Percentiles rank a stretch among this genome's conserved stretches.
Conservation (phyloP, 306 rosid genomes). For the Phaseolus lunatus region DNA sequence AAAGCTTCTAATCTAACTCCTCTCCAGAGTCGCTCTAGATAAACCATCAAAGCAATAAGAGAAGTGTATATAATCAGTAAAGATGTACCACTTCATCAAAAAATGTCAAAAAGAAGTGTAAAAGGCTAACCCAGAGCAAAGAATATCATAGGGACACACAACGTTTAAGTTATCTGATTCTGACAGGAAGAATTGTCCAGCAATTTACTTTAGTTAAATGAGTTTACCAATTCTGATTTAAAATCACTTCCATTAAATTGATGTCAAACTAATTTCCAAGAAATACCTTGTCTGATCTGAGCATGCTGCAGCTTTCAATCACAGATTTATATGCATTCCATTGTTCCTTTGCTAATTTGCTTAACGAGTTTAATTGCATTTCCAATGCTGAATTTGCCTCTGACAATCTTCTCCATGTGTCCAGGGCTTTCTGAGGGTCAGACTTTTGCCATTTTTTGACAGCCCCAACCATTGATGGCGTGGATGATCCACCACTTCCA, state of each 20-base stretch:
- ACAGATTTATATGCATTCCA: slow-evolving; percentile 81
- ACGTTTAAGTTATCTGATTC: slow-evolving; percentile 15
- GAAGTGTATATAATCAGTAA: slow-evolving; percentile 25
- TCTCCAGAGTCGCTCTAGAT: slow-evolving; percentile 7
- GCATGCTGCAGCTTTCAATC: slow-evolving; percentile 70
- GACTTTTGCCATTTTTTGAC: slow-evolving; percentile 96
- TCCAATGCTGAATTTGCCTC: slow-evolving; percentile 82
- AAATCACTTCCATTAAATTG: slow-evolving; percentile 27
- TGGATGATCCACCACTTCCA: slow-evolving; percentile 95
- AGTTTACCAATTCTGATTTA: slow-evolving; percentile 20
- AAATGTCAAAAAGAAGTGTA: neutral
- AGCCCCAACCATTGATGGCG: slow-evolving; percentile 98
- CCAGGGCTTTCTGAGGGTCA: slow-evolving; percentile 72
- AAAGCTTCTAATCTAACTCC: slow-evolving; percentile 21
- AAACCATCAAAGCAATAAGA: slow-evolving; percentile 29
- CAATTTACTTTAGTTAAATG: slow-evolving; percentile 30
- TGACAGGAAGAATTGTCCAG: slow-evolving; percentile 33
- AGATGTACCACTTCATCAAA: slow-evolving; percentile 29
- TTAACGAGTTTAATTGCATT: slow-evolving; percentile 66
- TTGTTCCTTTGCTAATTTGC: slow-evolving; percentile 73
- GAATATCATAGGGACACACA: neutral
- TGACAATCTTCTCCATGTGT: slow-evolving; percentile 88
- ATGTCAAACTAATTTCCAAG: slow-evolving; percentile 38
- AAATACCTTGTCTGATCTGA: slow-evolving; percentile 77
- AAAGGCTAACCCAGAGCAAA: slow-evolving; percentile 26